Evolutionary conservation across 2,329 filamentous ascomycete genomes (phyloP).

Genomic region (Diplodia intermedia): DNA sequence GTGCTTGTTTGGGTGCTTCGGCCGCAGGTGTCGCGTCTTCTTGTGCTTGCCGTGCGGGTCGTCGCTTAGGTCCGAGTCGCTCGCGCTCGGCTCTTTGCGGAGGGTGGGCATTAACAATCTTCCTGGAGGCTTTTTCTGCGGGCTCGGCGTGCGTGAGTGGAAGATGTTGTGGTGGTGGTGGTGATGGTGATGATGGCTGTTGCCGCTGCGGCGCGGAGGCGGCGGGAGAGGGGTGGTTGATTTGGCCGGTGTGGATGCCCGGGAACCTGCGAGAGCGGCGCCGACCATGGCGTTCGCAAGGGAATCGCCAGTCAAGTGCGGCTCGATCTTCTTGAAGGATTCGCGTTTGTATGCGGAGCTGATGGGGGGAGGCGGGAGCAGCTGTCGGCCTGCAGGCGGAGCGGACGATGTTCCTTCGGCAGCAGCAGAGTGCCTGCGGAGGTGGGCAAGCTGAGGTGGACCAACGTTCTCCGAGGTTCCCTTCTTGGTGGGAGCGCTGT

Average conservation of each 20-base stretch:
- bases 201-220: slow-evolving; percentile 53
- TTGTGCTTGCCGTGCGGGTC: slow-evolving; percentile 62
- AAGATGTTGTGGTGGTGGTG: slow-evolving; percentile 34
- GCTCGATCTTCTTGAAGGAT: slow-evolving; percentile 49
- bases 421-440: slow-evolving; percentile 38
- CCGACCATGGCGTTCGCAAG: slow-evolving; percentile 78
- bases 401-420: slow-evolving; percentile 38
- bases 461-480: neutral
- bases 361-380: slow-evolving; percentile 39
- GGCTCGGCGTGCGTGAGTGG: slow-evolving; percentile 49
- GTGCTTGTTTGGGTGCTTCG: slow-evolving; percentile 72
- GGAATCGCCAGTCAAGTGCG: slow-evolving; percentile 65
- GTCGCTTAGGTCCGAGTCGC: slow-evolving; percentile 59
- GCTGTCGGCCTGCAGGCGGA: slow-evolving; percentile 36
- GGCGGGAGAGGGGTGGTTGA: slow-evolving; percentile 47
- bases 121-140: slow-evolving; percentile 55
- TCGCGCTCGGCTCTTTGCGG: slow-evolving; percentile 57
- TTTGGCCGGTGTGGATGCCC: slow-evolving; percentile 52
- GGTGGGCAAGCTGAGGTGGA: neutral
- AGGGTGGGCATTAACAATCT: slow-evolving; percentile 69
- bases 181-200: slow-evolving; percentile 48
- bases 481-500: neutral
- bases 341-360: slow-evolving; percentile 50
- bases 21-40: slow-evolving; percentile 62
- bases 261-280: slow-evolving; percentile 72